A percentile compares a stretch with the other conserved stretches of the same genome.
Conservation (phyloP, 2,329 filamentous ascomycete species). For the Scytalidium lignicola region DNA sequence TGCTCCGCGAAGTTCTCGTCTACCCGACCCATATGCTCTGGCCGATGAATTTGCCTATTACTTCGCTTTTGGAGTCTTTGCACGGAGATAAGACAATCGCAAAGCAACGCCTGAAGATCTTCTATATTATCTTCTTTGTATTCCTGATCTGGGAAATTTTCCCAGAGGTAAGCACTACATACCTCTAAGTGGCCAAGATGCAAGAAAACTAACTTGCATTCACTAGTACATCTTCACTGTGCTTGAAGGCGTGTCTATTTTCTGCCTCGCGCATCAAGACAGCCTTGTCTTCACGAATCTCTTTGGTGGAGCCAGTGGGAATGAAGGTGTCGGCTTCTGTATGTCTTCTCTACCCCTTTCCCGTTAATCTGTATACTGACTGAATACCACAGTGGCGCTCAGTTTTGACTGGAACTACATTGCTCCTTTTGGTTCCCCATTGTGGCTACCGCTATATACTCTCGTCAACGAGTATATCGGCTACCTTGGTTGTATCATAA, state of each 20-base stretch:
- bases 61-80: constrained; percentile 33
- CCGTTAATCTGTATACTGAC: too few relatives aligned
- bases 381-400: constrained; percentile 20
- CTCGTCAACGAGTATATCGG: constrained; percentile 26
- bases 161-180: constrained; percentile 32
- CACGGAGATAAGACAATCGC: constrained; percentile 32
- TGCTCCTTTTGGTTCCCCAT: constrained; percentile 14
- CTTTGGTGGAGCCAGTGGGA: constrained; percentile 41
- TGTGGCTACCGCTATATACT: constrained; percentile 28
- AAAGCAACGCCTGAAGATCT: constrained; percentile 30
- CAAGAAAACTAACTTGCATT: too few relatives aligned
- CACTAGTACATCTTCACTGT: constrained; percentile 33
- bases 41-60: constrained; percentile 32
- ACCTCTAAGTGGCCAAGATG: too few relatives aligned
- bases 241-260: constrained; percentile 34
- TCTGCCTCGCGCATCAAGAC: constrained; percentile 36
- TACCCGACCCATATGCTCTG: constrained; percentile 16
- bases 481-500: constrained; percentile 26
- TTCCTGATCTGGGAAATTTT: constrained; percentile 43
- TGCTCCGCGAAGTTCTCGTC: constrained; percentile 53
- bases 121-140: constrained; percentile 23
- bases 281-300: constrained; percentile 39
- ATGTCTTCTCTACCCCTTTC: too few relatives aligned
- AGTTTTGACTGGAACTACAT: constrained; percentile 42
- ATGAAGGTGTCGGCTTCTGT: constrained; percentile 36